These are phyloP conservation scores for Priceomyces castillae DNA, from an alignment of 805 yeast genomes.

Conservation along the genomic window DNA sequence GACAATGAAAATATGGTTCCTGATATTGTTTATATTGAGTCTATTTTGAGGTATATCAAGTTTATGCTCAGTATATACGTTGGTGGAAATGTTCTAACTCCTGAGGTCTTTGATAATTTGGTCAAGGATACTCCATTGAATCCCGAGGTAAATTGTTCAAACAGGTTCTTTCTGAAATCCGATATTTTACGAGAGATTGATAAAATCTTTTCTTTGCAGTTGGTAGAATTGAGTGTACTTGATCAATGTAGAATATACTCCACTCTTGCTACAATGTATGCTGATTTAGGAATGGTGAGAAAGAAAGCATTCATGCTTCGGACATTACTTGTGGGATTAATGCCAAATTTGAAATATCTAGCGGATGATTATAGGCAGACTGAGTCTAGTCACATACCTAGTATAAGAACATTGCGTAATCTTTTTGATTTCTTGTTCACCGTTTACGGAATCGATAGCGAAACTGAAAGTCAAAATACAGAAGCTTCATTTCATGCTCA, in stretches of 20 bases:
- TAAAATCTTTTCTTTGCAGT: slow-evolving; percentile 33
- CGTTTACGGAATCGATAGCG: slow-evolving; percentile 51
- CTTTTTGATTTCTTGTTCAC: slow-evolving; percentile 49
- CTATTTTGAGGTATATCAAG: slow-evolving; percentile 59
- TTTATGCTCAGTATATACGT: slow-evolving; percentile 53
- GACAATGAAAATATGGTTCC: slow-evolving; percentile 78
- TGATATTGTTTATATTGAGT: slow-evolving; percentile 72
- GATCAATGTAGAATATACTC: slow-evolving; percentile 65
- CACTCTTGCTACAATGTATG: slow-evolving; percentile 62
- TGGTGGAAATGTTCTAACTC: slow-evolving; percentile 42
- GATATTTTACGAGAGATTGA: slow-evolving; percentile 45
- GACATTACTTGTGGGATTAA: slow-evolving; percentile 53
- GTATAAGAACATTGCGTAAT: slow-evolving; percentile 25
- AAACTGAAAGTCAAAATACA: slow-evolving; percentile 25
- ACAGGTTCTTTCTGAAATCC: slow-evolving; percentile 19
- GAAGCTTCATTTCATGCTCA: slow-evolving; percentile 21
- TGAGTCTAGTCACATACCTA: slow-evolving; percentile 6
- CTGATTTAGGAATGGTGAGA: slow-evolving; percentile 57
- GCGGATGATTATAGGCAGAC: not conserved
- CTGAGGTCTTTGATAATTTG: slow-evolving; percentile 41
- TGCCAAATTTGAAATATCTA: slow-evolving; percentile 34
- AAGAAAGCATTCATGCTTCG: slow-evolving; percentile 70
- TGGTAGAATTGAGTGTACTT: slow-evolving; percentile 36
- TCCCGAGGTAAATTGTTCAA: not conserved
- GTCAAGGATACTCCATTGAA: slow-evolving; percentile 30